Evolutionary conservation across 306 rosid genomes (phyloP), one percentile per base, ranked within the genome.

Genomic region (Parietaria judaica): DNA sequence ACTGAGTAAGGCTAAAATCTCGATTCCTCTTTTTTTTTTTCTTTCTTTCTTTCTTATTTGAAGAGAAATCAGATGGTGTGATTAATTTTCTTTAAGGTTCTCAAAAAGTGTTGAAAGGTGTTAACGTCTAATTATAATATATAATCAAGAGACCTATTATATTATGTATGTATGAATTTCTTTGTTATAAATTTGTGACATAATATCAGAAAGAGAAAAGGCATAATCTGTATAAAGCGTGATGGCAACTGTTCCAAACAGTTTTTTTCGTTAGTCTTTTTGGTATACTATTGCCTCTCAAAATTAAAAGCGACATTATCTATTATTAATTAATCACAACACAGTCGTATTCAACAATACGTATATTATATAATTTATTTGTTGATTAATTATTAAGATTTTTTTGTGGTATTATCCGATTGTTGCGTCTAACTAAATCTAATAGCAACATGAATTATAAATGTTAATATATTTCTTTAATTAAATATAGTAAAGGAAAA

Each of bases 211-310:
- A 49, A 5, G 15, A 10, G 53, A n/a, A 49, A n/a, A 49, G 53
- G 53, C 14, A 49, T n/a, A 49, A 5, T 10, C 11, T 58, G 37
- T 11, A 14, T 44, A 17, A 23, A 43, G 38, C 16, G 43, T 6
- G 38, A 60, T 17, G 0, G 38, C 5, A 44, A 61, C 63, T 56
- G 39, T 56, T 56, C 38, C 14, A 9, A 36, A 58, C 63, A 37
- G 16, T 38, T 58, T 44, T 46, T 46, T 49, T 49, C 15, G 63
- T 55, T 55, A 36, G 43, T 58, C 16, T 58, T 15, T 47, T 58
- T 37, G 11, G 63, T 58, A 10, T 23, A 23, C 31, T 23, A 23
- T 58, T 58, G 11, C 37, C 11, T 37, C 14, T 49, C 7, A 49
- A 11, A 7, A 49, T 10, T 34, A 60, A 60, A 13, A 23, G 31